Evolutionary conservation across 1,139 yeast species (phyloP).

Genomic region (Eremothecium gossypii): DNA sequence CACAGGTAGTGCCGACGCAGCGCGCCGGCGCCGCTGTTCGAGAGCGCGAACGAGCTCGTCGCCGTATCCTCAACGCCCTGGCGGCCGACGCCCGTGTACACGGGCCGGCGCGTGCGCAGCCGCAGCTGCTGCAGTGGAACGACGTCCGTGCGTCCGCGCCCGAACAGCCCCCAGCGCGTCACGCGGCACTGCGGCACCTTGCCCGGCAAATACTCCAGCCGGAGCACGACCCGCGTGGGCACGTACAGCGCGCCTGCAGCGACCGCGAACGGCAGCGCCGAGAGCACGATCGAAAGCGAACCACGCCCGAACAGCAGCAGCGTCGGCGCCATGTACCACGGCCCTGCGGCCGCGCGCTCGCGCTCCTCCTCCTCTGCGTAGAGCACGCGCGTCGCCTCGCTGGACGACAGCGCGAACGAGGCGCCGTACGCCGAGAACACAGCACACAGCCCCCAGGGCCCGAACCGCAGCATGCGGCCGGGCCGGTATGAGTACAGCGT

Average conservation of each 20-base stretch:
- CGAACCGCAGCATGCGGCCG: conserved; percentile 16
- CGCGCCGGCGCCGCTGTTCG: conserved; percentile 14
- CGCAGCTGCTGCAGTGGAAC: conserved; percentile 15
- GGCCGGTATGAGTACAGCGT: conserved; percentile 20
- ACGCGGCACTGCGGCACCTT: conserved; percentile 17
- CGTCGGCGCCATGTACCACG: conserved; percentile 8
- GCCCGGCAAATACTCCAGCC: conserved; percentile 20
- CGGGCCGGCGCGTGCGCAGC: conserved; percentile 15
- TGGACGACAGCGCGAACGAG: conserved; percentile 25
- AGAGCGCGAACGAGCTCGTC: conserved; percentile 22
- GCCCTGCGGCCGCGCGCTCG: not conserved
- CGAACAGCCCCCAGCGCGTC: conserved; percentile 18
- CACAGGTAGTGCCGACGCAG: conserved; percentile 21
- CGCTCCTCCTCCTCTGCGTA: conserved; percentile 13
- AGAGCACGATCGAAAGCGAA: conserved; percentile 19
- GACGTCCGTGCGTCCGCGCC: conserved; percentile 12
- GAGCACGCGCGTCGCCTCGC: conserved; percentile 17
- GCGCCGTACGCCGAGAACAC: conserved; percentile 24
- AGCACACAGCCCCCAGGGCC: conserved; percentile 21
- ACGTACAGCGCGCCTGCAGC: conserved; percentile 19
- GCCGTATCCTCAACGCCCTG: conserved; percentile 28
- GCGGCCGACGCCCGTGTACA: conserved; percentile 25
- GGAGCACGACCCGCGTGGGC: conserved; percentile 24
- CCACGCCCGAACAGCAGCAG: conserved; percentile 16
- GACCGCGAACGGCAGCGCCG: conserved; percentile 24